phyloP scores from a whole-genome alignment of 208 protist genomes.

The Trichomonas tenax region DNA sequence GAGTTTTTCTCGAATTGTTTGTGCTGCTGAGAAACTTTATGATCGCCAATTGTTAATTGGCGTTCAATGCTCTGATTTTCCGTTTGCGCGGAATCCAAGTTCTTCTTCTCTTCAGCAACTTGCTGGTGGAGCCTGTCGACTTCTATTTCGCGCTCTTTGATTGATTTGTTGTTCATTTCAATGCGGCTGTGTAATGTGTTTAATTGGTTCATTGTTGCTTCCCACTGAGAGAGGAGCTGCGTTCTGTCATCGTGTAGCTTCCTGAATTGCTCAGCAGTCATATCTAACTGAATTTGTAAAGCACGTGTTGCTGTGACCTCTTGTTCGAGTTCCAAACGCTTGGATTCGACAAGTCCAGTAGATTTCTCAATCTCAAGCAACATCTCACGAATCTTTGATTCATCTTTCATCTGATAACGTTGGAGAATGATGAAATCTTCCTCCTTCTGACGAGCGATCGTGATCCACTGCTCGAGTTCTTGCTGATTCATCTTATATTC shows the following conservation, averaged over 20 bases:
- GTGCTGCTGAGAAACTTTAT: not conserved
- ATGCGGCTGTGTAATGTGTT: not conserved
- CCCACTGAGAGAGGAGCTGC: not conserved
- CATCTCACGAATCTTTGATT: not conserved
- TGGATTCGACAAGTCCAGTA: not conserved
- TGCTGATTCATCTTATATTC: not conserved
- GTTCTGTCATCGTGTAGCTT: not conserved
- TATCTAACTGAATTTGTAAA: conserved; percentile 20
- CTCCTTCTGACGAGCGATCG: not conserved
- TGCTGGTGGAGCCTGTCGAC: not conserved
- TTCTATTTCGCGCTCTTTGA: not conserved
- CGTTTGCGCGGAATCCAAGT: not conserved
- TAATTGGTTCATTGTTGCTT: not conserved
- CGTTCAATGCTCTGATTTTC: not conserved
- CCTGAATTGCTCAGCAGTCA: conserved; percentile 17
- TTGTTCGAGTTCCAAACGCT: not conserved
- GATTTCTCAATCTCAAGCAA: conserved; percentile 2
- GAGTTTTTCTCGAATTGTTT: not conserved
- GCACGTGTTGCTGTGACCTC: conserved; percentile 8
- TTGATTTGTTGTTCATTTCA: not conserved
- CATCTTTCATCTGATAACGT: conserved; percentile 5
- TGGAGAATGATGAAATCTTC: conserved; percentile 11
- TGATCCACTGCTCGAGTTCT: conserved; percentile 6
- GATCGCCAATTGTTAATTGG: not conserved
- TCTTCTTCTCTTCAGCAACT: not conserved